Evolutionary conservation across 2,329 filamentous ascomycete genomes (phyloP), one percentile per base, ranked within the genome.

Genomic region (Pestalotiopsis sp.): DNA sequence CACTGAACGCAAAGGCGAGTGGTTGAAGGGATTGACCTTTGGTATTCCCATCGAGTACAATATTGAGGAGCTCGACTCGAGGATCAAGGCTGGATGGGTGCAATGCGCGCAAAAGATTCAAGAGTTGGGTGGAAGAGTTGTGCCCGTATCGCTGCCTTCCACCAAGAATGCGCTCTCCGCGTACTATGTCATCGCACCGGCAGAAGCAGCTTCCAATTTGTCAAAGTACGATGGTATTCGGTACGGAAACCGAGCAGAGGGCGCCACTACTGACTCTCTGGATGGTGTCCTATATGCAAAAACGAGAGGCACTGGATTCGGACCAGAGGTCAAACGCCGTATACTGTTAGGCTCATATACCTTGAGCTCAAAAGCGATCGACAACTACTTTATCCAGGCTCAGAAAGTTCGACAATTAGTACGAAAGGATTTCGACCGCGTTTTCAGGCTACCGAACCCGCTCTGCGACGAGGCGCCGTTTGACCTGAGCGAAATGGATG

Each of bases 191-290:
- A 90, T 99, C 68, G 97, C 96, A 0, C 94, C 96, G 0, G 95
- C 96, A 17, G 96, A 99, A 81, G 96, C 96, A 3, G 94, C 94
- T 1, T 98, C 95, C 17, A 99, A 99, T 75, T 88, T 99, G 2
- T 93, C 96, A 68, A 98, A 97, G 79, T 99, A 98, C 79, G 97
- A 99, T 75, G 96, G 96, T 23, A 90, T 98, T n/a, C 92, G 96
- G 12, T 99, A 97, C 80, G 96, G 96, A 1, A 85, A 84, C 23
- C 86, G 90, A 38, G 82, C 82, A 4, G 76, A 79, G 1, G 79
- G 81, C n/a, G 73, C 71, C 4, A 68, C 70, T 3, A 86, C 84
- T 61, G 85, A 90, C 69, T 89, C 86, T 5, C 84, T 83, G 12
- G 85, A 86, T 9, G 85, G 87, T n/a, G 87, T 90, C 0, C 84